Conservation (phyloP, 306 rosid genomes). For the Acacia crassicarpa region DNA sequence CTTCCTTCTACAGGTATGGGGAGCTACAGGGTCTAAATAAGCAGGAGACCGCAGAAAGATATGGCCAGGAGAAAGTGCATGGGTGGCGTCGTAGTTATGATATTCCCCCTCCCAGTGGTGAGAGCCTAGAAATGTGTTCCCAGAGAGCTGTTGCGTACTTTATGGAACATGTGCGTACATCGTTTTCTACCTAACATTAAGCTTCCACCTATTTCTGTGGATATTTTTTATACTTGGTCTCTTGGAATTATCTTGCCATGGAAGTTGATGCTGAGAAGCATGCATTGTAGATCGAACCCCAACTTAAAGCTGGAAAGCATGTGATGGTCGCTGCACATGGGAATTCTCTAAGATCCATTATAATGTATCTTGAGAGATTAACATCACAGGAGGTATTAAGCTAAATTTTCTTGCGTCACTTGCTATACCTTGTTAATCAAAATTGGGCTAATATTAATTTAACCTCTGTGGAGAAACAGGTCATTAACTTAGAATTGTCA, state of each 20-base stretch:
- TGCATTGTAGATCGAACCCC: constrained; percentile 72
- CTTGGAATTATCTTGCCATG: constrained; percentile 5
- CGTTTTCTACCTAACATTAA: constrained; percentile 6
- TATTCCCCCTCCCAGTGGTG: constrained; percentile 89
- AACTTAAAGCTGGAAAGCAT: constrained; percentile 78
- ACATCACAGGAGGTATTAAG: constrained; percentile 84
- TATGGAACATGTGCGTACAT: constrained; percentile 60
- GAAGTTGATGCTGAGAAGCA: constrained; percentile 27
- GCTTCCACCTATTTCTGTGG: constrained; percentile 3
- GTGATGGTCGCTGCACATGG: constrained; percentile 98
- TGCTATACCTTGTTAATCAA: constrained; percentile 11
- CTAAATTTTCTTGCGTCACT: not conserved
- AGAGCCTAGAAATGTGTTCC: constrained; percentile 97
- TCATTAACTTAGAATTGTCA: constrained; percentile 73
- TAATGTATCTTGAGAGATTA: constrained; percentile 86
- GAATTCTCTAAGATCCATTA: constrained; percentile 90
- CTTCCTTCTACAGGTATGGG: constrained; percentile 68
- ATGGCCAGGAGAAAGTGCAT: constrained; percentile 82
- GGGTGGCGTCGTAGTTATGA: constrained; percentile 96
- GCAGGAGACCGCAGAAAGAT: constrained; percentile 90
- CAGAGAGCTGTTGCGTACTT: constrained; percentile 94
- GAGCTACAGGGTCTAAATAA: constrained; percentile 94
- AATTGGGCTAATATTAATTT: constrained; percentile 15
- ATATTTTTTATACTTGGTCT: constrained; percentile 9
- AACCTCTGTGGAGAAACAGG: constrained; percentile 47